phyloP scores from a whole-genome alignment of 495 filamentous ascomycete species.

The Pseudevernia furfuracea region DNA sequence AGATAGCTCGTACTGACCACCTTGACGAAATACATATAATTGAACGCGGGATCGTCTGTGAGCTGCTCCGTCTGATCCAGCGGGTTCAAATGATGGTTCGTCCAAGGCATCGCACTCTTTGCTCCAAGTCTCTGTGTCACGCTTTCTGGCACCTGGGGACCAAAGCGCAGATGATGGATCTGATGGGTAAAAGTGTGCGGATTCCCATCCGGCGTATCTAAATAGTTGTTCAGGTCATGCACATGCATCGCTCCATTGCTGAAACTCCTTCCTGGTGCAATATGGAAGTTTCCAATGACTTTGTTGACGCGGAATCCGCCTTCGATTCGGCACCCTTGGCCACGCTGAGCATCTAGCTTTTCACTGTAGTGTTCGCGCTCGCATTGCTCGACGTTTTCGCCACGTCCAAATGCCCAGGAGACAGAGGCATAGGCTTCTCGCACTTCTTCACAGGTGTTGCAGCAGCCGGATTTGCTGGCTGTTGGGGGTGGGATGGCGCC shows the following conservation, averaged over 20 bases:
- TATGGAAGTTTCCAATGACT: conserved; percentile 97
- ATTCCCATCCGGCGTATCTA: conserved; percentile 53
- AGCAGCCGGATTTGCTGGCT: conserved; percentile 73
- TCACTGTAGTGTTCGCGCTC: conserved; percentile 87
- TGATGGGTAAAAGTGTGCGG: conserved; percentile 80
- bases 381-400: conserved; percentile 92
- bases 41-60: conserved; percentile 75
- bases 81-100: conserved; percentile 84
- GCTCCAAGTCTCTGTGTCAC: conserved; percentile 49
- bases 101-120: conserved; percentile 55
- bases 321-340: conserved; percentile 92
- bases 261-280: conserved; percentile 91
- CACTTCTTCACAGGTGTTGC: conserved; percentile 94
- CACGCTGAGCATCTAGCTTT: conserved; percentile 73
- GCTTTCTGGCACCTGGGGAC: conserved; percentile 76
- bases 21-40: conserved; percentile 99
- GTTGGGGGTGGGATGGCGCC: conserved; percentile 65
- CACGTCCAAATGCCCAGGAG: conserved; percentile 88
- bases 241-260: conserved; percentile 93
- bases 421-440: conserved; percentile 82
- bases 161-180: conserved; percentile 90
- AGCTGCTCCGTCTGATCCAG: conserved; percentile 74
- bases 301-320: conserved; percentile 93
- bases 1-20: conserved; percentile 93
- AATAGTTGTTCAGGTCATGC: conserved; percentile 92